These are phyloP conservation scores for Lippia alba DNA, from an alignment of 305 asterid genomes.

Conservation along the genomic window DNA sequence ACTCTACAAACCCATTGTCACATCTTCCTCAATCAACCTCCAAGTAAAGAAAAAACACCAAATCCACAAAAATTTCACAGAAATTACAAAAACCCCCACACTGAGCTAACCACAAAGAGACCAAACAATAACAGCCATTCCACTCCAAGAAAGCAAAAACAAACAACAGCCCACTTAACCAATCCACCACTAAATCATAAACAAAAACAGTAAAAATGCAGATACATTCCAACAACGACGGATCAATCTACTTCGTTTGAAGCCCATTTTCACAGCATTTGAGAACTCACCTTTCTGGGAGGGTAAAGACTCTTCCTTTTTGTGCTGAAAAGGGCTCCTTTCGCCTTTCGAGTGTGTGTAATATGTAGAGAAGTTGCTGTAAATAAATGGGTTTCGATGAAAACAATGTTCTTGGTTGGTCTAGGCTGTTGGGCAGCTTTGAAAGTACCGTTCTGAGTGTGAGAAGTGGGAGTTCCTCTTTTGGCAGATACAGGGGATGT, in stretches of 20 bases:
- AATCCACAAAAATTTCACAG: not conserved
- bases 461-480: slow-evolving; percentile 6
- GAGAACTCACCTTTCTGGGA: slow-evolving; percentile 39
- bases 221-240: not conserved
- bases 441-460: slow-evolving; percentile 54
- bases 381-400: slow-evolving; percentile 56
- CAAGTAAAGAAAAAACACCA: slow-evolving; percentile 18
- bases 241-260: slow-evolving; percentile 38
- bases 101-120: slow-evolving; percentile 2
- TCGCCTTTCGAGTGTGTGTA: slow-evolving; percentile 9
- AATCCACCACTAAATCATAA: not conserved
- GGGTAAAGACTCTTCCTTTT: not conserved
- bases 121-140: not conserved
- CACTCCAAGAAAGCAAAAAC: not conserved
- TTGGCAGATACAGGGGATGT: slow-evolving; percentile 26
- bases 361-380: slow-evolving; percentile 1
- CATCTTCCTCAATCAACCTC: not conserved
- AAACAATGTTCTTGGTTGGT: slow-evolving; percentile 50
- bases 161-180: not conserved
- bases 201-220: slow-evolving; percentile 21
- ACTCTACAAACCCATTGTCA: no score
- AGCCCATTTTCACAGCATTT: slow-evolving; percentile 7
- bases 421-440: slow-evolving; percentile 55
- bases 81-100: not conserved
- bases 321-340: not conserved